These are phyloP conservation scores for Candolleomyces eurysporus DNA, from an alignment of 768 basidiomycete species.

Conservation along the genomic window DNA sequence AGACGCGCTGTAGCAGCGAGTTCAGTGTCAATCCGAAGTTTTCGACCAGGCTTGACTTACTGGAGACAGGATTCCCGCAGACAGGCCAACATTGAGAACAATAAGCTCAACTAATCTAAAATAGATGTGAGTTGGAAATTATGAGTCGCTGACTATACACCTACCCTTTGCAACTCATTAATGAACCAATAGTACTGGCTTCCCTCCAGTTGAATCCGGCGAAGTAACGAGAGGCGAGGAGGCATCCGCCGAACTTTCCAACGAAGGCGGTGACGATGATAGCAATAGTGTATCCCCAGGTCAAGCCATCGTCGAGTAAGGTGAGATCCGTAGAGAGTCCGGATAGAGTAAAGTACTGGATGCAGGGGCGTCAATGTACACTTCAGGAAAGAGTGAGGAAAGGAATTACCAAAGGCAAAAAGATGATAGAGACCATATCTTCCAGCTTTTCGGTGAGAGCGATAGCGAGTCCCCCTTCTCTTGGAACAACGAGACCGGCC, in stretches of 20 bases:
- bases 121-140: neutral
- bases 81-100: conserved; percentile 84
- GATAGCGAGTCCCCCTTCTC: conserved; percentile 79
- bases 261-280: conserved; percentile 74
- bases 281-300: conserved; percentile 80
- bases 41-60: no score
- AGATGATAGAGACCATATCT: conserved; percentile 75
- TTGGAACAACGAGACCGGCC: conserved; percentile 79
- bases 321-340: conserved; percentile 82
- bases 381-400: neutral
- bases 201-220: conserved; percentile 73
- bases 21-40: no score
- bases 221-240: conserved; percentile 48
- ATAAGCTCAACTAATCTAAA: conserved; percentile 79
- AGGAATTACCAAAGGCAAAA: conserved; percentile 68
- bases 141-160: conserved; percentile 15
- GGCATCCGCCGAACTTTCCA: conserved; percentile 78
- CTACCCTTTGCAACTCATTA: conserved; percentile 91
- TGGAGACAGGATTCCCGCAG: conserved; percentile 51
- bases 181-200: conserved; percentile 73
- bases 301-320: conserved; percentile 66
- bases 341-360: conserved; percentile 75
- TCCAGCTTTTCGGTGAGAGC: conserved; percentile 83
- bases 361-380: neutral
- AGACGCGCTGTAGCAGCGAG: conserved; percentile 20